Base-by-base conservation (phyloP, 2,329 filamentous ascomycete genomes). In the Lomentospora prolificans region DNA sequence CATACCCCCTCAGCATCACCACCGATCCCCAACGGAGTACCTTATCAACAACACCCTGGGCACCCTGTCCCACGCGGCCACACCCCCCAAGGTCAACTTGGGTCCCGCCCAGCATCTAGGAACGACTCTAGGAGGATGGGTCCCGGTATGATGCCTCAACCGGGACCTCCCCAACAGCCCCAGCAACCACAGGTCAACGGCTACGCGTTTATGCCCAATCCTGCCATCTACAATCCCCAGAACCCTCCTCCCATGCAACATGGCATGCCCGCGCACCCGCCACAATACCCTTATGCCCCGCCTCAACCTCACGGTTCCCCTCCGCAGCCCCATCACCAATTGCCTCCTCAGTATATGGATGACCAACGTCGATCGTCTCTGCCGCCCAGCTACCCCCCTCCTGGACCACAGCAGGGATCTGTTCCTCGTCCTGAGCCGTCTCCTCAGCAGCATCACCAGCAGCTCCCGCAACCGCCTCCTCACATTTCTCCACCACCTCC, bases 1-100 rank as follows among this genome's bases (percentile, higher is more conserved):
- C 81, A 85, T 56, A 90, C 89, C 19, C 87, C 90, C 9, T 95
- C 90, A 24, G 88, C 86, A 30, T 96, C 92, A 24, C 92, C 92
- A 57, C 92, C 92, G 3, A 89, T 96, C 61, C 80, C 81, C 53
- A 95, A 90, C 65, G 86, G 86, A 60, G 79, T 86, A 60, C 79
- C 81, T 24, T 90, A 86, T 63, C 81, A 83, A 60, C 69, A 75
- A 63, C 64, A 67, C 62, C 55, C 55, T 3, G 39, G 50, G 22
- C 50, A 65, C 68, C 41, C 44, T 19, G 28, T 22, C n/a, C 75
- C 74, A 55, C 83, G 90, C 60, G 85, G 87, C 56, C 85, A 88
- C 59, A 95, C 91, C 5, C 91, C 91, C 14, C 88, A 95, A 65
- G 87, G 89, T 3, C 82, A 84, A 60, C 80, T 81, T 63, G 79